Base-by-base conservation (phyloP, 2,329 filamentous ascomycete genomes). In the Fusarium odoratissimum region DNA sequence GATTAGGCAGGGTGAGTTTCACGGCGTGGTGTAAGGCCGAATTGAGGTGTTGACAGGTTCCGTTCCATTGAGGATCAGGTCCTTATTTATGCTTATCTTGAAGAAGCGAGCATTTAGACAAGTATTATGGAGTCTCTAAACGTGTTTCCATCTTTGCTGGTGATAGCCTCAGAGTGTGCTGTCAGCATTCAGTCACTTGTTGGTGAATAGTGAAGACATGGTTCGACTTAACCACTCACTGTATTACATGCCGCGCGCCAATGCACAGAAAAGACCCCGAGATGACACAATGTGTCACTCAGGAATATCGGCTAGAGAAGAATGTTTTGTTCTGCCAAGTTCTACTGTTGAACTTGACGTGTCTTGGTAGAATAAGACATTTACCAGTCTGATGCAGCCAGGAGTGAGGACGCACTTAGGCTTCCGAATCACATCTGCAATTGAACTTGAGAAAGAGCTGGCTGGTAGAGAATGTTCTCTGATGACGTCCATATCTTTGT, bases 1-100 rank as follows among this genome's bases (percentile, higher is more conserved):
- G 64, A 69, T 69, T 52, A 69, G 44, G 64, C 30, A n/a, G 33
- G 68, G 54, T 69, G 19, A 46, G 66, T 69, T 45, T 52, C 57
- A 69, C 64, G 16, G 28, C 13, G 35, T 16, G 23, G 41, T 54
- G 37, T 55, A 21, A 44, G 38, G 17, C 41, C 28, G 33, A 45
- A 30, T 19, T 38, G 12, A 52, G 23, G 13, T 25, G 8, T 52
- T 46, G 2, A 14, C 41, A n/a, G n/a, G 7, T n/a, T 16, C 8
- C 5, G 13, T 16, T 45, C 12, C 9, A 8, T 13, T 0, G 21
- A 31, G 17, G 17, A 19, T n/a, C 6, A 6, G 10, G 6, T 16
- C 6, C 2, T 14, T 52, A 16, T 38, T 38, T 19, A 38, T 21
- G 5, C 12, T 21, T 16, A 10, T 14, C 10, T 8, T 48, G 11